Conservation (phyloP, 306 rosid genomes). For the Betula pendula region DNA sequence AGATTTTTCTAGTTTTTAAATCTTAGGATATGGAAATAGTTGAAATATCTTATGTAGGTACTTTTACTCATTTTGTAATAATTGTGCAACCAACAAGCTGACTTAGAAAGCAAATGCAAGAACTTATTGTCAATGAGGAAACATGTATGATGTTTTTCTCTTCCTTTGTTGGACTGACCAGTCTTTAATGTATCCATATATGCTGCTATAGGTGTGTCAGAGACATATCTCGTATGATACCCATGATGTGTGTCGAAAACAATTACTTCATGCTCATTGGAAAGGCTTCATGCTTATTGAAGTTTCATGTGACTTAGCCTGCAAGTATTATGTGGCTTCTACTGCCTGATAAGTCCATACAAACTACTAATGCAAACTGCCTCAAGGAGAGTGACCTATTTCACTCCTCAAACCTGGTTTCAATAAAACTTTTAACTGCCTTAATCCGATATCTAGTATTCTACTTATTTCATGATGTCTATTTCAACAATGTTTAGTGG, state of each 20-base stretch:
- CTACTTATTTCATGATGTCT: neutral
- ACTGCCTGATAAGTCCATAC: neutral
- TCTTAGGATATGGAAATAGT: neutral
- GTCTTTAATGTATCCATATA: neutral
- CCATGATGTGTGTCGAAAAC: neutral
- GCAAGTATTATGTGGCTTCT: neutral
- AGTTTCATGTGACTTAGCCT: neutral
- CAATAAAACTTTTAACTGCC: neutral
- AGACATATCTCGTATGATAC: neutral
- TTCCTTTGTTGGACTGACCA: neutral
- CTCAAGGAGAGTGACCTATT: neutral
- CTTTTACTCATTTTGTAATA: neutral
- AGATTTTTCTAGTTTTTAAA: neutral
- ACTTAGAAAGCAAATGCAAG: neutral
- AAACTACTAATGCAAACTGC: neutral
- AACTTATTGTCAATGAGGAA: neutral
- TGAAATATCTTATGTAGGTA: neutral
- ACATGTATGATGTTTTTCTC: neutral
- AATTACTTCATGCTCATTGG: neutral
- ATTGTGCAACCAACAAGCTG: neutral
- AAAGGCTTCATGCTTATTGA: neutral
- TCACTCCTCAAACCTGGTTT: neutral
- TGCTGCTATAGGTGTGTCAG: neutral
- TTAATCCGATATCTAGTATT: neutral
- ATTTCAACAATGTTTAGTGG: neutral